phyloP scores from a whole-genome alignment of 352 stramenopile genomes.

The Pythium chondricola region DNA sequence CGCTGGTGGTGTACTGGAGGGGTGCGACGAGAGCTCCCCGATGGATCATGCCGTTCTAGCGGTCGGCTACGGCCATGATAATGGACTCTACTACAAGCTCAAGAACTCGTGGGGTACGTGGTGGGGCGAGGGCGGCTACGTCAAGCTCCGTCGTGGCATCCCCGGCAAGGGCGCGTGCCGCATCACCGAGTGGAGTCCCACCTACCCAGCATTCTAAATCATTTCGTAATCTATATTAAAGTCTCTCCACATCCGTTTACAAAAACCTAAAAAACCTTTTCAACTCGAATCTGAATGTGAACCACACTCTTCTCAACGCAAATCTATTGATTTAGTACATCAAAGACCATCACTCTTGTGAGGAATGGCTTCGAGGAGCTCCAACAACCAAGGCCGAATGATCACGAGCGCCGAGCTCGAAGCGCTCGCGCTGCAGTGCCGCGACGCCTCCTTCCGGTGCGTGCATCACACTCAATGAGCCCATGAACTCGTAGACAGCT shows the following conservation, averaged over 20 bases:
- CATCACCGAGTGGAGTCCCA: neutral
- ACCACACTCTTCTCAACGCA: too few relatives aligned
- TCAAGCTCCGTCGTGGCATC: constrained; percentile 78
- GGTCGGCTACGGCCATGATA: constrained; percentile 89
- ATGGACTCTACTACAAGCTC: constrained; percentile 65
- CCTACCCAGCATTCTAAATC: neutral
- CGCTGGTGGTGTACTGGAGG: constrained; percentile 83
- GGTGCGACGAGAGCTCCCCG: constrained; percentile 46
- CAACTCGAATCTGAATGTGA: neutral
- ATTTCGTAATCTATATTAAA: neutral
- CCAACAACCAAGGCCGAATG: constrained; percentile 1
- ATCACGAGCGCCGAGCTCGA: constrained; percentile 29
- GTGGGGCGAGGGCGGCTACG: constrained; percentile 93
- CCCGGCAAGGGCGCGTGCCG: neutral
- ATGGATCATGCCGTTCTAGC: constrained; percentile 96
- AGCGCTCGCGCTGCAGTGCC: constrained; percentile 47
- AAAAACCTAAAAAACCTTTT: neutral
- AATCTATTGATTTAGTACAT: constrained; percentile 2
- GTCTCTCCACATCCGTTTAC: too few relatives aligned
- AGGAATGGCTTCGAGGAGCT: constrained; percentile 16
- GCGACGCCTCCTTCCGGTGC: constrained; percentile 42
- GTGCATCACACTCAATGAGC: too few relatives aligned
- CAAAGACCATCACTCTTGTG: constrained; percentile 16
- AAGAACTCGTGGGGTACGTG: constrained; percentile 96
- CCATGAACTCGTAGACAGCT: too few relatives aligned